Base-by-base conservation (phyloP, 1,284 basidiomycete species). In the Irpex sp. region DNA sequence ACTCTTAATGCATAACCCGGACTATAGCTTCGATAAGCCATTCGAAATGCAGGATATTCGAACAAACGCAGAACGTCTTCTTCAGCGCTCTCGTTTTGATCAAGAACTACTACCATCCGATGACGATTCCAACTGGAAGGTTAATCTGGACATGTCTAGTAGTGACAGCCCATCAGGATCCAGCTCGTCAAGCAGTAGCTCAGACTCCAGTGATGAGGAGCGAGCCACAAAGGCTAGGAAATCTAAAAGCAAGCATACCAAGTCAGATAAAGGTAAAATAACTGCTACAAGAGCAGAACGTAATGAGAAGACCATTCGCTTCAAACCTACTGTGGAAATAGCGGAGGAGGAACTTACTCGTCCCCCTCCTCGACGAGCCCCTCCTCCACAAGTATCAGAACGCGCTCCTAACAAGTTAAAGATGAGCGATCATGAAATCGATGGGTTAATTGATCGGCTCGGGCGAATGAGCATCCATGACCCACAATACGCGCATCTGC, bases 101-200 rank as follows among this genome's bases (percentile, higher is more conserved):
- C 21, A 63, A 8, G 51, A 63, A 51, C 34, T 57, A 15, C 36
- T 63, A 11, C 62, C 62, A 21, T 63, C 62, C 8, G 58, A 63
- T 58, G n/a, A 15, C 31, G 62, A 63, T 15, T 21, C 57, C 19
- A 38, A 63, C n/a, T 5, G n/a, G 15, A 36, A 58, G 7, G 6
- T 11, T 17, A 17, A 15, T 19, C n/a, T 58, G 11, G 7, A 44
- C 17, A 51, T 52, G 13, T 19, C 57, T 11, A 8, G 19, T 17
- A 40, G 8, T 44, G 11, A 21, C 5, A 47, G 26, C 57, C 15
- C 57, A 5, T 58, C 57, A 11, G 36, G 47, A 47, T 59, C 58
- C 13, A 15, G 47, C 47, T 15, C 47, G 47, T 15, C 47, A 15
- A 49, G 47, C 47, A 49, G 51, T 2, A 9, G 11, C 51, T 54